Percentiles rank a stretch among this genome's conserved stretches.
Conservation (phyloP, 805 yeast genomes). For the Saccharomycopsis javanensis region DNA sequence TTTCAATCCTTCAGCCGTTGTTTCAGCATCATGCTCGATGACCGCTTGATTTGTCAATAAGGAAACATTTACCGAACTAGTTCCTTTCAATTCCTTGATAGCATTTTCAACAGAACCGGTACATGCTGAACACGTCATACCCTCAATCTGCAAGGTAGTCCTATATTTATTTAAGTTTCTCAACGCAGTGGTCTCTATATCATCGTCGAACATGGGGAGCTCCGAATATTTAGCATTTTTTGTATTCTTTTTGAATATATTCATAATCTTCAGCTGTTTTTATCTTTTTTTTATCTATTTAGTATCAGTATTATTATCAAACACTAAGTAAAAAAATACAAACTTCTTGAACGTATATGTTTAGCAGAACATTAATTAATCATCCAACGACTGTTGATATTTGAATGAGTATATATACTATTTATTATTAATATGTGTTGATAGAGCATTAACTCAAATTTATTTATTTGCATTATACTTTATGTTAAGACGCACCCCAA, state of each 20-base stretch:
- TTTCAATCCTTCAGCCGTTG: constrained; percentile 31
- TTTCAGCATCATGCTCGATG: constrained; percentile 36
- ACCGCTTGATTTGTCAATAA: constrained; percentile 66
- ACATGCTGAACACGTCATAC: constrained; percentile 94
- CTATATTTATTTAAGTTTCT: neutral
- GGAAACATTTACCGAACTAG: constrained; percentile 38
- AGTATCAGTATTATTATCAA: too few species aligned
- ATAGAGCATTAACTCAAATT: neutral
- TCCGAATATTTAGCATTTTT: neutral
- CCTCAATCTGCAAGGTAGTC: constrained; percentile 29
- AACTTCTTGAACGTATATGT: too few species aligned
- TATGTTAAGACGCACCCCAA: neutral
- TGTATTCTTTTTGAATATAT: neutral
- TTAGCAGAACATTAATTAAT: too few species aligned
- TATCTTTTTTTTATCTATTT: too few species aligned
- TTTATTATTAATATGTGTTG: too few species aligned
- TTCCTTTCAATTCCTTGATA: constrained; percentile 42
- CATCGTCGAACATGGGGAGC: constrained; percentile 1
- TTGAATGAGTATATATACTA: too few species aligned
- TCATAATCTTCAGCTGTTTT: neutral
- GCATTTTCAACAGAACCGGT: constrained; percentile 54
- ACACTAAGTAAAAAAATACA: too few species aligned
- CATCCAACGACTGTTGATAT: too few species aligned
- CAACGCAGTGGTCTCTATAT: neutral
- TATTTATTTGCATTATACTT: neutral